phyloP scores from a whole-genome alignment of 2,329 filamentous ascomycete species.

The Epichloe amarillans region DNA sequence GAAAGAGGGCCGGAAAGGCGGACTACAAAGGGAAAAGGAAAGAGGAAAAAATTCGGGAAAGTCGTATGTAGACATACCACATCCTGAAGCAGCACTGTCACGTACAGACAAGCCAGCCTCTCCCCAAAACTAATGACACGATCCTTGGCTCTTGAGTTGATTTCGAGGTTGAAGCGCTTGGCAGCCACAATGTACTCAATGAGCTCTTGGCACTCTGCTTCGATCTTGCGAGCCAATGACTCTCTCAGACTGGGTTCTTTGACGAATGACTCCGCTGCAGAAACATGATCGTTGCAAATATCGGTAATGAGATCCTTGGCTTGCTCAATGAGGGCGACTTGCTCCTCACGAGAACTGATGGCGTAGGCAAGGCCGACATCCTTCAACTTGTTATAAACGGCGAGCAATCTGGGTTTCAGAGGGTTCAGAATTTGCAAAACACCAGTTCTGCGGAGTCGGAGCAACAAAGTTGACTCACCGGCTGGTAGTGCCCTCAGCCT shows the following conservation, averaged over 20 bases:
- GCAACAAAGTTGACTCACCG: conserved; percentile 47
- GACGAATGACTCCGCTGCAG: conserved; percentile 53
- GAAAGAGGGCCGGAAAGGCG: background rate
- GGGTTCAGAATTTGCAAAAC: background rate
- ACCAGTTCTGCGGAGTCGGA: background rate
- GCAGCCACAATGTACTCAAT: conserved; percentile 57
- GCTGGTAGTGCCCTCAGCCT: conserved; percentile 89
- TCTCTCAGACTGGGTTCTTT: conserved; percentile 41
- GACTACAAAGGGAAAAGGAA: background rate
- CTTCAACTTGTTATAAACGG: conserved; percentile 45
- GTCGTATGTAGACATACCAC: conserved; percentile 28
- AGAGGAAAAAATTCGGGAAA: background rate
- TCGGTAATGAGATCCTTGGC: conserved; percentile 66
- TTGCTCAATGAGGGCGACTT: conserved; percentile 42
- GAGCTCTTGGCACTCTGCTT: conserved; percentile 68
- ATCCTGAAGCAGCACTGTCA: conserved; percentile 74
- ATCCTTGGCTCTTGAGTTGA: conserved; percentile 67
- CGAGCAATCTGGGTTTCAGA: conserved; percentile 33
- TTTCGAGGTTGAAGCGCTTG: conserved; percentile 56
- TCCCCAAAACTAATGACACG: conserved; percentile 91
- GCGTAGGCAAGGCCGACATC: conserved; percentile 32
- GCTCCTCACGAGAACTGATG: conserved; percentile 37
- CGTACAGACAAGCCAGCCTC: conserved; percentile 86
- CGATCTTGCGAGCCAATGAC: conserved; percentile 51
- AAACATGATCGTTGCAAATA: conserved; percentile 70